A percentile compares a stretch with the other conserved stretches of the same genome.
Evolutionary conservation across 179 eudicot genomes (phyloP).

Genomic region (Beta lomatogona): DNA sequence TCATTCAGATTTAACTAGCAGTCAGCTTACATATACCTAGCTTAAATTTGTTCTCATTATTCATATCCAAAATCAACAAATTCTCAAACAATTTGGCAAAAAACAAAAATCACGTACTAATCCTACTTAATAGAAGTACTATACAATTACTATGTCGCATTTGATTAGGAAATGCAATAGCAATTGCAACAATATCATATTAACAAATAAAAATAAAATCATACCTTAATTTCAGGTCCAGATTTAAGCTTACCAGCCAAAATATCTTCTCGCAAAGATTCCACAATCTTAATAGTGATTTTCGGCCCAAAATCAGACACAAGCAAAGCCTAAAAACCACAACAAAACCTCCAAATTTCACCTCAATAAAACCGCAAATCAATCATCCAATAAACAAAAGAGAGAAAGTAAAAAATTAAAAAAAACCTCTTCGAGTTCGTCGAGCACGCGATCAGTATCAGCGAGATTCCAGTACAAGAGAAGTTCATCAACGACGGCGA

Average conservation of each 20-base stretch:
- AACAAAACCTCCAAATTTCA: neutral
- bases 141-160: neutral
- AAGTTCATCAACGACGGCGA: slow-evolving; percentile 86
- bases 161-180: neutral
- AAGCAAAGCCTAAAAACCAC: slow-evolving; percentile 59
- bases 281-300: slow-evolving; percentile 86
- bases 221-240: slow-evolving; percentile 88
- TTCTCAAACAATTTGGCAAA: neutral
- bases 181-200: neutral
- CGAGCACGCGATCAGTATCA: slow-evolving; percentile 87
- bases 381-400: neutral
- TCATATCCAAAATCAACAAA: neutral
- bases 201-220: neutral
- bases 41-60: neutral
- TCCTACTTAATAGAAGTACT: too few species aligned
- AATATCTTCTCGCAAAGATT: slow-evolving; percentile 83
- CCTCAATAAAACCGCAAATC: too few species aligned
- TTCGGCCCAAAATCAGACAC: slow-evolving; percentile 97
- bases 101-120: neutral
- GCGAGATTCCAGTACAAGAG: slow-evolving; percentile 88
- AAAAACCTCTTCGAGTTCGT: slow-evolving; percentile 85
- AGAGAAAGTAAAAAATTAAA: neutral
- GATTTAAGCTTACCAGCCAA: slow-evolving; percentile 96
- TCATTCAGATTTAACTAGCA: neutral
- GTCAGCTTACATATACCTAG: neutral